Evolutionary conservation across 306 rosid species (phyloP).

Genomic region (Cicer judaicum): DNA sequence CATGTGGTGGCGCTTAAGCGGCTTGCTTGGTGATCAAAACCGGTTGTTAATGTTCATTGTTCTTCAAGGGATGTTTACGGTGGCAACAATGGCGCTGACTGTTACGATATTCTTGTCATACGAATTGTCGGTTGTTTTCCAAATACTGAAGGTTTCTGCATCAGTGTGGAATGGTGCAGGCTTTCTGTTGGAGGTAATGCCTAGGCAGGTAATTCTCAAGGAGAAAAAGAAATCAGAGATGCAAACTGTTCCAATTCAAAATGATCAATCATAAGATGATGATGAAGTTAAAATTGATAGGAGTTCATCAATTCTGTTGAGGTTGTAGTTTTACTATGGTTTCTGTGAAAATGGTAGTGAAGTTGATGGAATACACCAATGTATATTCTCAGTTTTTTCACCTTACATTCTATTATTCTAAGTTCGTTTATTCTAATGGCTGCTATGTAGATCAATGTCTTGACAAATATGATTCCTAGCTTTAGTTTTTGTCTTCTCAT

Average conservation of each 20-base stretch:
- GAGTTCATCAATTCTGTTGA: background rate
- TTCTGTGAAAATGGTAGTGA: constrained; percentile 22
- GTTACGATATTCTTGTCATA: constrained; percentile 93
- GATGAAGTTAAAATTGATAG: constrained; percentile 23
- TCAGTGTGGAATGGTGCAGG: constrained; percentile 93
- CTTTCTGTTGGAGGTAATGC: constrained; percentile 94
- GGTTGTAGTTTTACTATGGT: background rate
- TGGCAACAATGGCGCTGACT: constrained; percentile 89
- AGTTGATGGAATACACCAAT: background rate
- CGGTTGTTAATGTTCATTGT: constrained; percentile 79
- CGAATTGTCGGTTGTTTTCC: constrained; percentile 69
- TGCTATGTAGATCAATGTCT: background rate
- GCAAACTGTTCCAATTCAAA: constrained; percentile 47
- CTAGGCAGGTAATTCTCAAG: constrained; percentile 85
- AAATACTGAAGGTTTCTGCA: constrained; percentile 86
- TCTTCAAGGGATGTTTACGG: constrained; percentile 78
- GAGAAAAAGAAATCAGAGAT: constrained; percentile 76
- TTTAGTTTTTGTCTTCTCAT: background rate
- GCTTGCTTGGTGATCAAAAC: constrained; percentile 91
- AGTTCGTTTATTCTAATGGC: background rate
- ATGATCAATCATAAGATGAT: constrained; percentile 42
- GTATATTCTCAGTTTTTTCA: background rate
- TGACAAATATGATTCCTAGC: background rate
- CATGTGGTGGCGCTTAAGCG: constrained; percentile 88
- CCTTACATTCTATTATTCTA: background rate